These are phyloP conservation scores for Cephaloascus albidus DNA, from an alignment of 805 yeast genomes.

Conservation along the genomic window DNA sequence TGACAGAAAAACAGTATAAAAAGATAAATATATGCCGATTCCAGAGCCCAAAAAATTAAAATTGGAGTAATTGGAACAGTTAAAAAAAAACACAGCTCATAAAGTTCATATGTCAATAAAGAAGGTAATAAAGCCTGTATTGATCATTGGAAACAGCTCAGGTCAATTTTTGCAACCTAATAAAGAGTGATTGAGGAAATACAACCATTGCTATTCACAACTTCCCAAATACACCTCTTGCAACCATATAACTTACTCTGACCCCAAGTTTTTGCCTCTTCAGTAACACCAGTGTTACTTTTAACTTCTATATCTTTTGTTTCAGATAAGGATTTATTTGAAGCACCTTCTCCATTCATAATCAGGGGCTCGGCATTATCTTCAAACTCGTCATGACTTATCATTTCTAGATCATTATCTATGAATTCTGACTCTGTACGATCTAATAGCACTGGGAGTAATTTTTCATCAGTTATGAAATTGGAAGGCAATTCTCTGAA, in stretches of 20 bases:
- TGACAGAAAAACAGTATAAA: too few species aligned
- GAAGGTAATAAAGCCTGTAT: too few species aligned
- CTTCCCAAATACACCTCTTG: conserved; percentile 31
- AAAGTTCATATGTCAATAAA: too few species aligned
- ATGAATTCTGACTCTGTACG: conserved; percentile 28
- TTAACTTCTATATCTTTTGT: neutral
- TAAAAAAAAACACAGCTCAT: too few species aligned
- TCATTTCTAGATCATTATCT: conserved; percentile 25
- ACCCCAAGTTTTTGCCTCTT: conserved; percentile 26
- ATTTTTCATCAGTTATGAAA: conserved; percentile 7
- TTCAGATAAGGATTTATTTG: neutral
- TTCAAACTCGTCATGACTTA: conserved; percentile 12
- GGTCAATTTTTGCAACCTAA: conserved; percentile 8
- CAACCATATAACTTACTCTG: conserved; percentile 31
- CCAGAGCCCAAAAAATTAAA: too few species aligned
- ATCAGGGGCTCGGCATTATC: neutral
- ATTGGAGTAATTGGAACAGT: too few species aligned
- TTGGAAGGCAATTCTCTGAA: conserved; percentile 18
- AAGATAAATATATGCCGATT: too few species aligned
- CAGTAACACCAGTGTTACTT: conserved; percentile 3
- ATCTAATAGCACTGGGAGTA: conserved; percentile 25
- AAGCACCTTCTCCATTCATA: neutral
- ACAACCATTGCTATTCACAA: conserved; percentile 24
- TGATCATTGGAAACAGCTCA: too few species aligned
- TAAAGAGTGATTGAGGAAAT: conserved; percentile 27